Evolutionary conservation across 2,329 filamentous ascomycete genomes (phyloP).

Genomic region (Lomentospora prolificans): DNA sequence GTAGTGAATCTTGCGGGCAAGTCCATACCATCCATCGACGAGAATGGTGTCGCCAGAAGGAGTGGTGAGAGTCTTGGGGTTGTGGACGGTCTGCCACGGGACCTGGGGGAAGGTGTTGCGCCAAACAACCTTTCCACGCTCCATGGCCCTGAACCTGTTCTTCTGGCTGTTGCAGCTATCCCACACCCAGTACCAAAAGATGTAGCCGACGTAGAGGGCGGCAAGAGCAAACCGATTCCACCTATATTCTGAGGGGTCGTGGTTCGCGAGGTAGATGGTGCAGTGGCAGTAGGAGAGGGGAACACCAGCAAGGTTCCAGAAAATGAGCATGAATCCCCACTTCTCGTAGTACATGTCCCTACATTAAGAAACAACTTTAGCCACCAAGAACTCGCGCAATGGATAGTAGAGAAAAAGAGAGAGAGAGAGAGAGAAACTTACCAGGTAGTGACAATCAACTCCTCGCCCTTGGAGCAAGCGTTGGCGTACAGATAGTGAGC

Average conservation of each 20-base stretch:
- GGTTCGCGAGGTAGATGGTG: slow-evolving; percentile 80
- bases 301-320: slow-evolving; percentile 92
- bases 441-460: slow-evolving; percentile 81
- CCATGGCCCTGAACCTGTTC: slow-evolving; percentile 77
- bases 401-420: too few relatives aligned
- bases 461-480: slow-evolving; percentile 84
- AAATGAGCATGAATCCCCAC: slow-evolving; percentile 95
- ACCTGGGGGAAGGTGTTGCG: slow-evolving; percentile 82
- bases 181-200: slow-evolving; percentile 85
- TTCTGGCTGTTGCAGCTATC: slow-evolving; percentile 89
- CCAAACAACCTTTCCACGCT: slow-evolving; percentile 59
- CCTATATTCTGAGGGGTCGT: slow-evolving; percentile 65
- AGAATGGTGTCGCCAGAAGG: slow-evolving; percentile 67
- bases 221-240: slow-evolving; percentile 63
- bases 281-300: slow-evolving; percentile 90
- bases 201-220: slow-evolving; percentile 58
- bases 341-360: slow-evolving; percentile 95
- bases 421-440: too few relatives aligned
- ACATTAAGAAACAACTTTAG: neutral
- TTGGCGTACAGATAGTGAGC: slow-evolving; percentile 90
- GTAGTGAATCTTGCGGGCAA: slow-evolving; percentile 55
- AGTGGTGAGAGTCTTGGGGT: slow-evolving; percentile 69
- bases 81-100: slow-evolving; percentile 75
- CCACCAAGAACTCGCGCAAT: neutral
- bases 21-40: slow-evolving; percentile 75